Evolutionary conservation across 1,284 basidiomycete species (phyloP), one percentile per base, ranked within the genome.

Genomic region (Melampsora larici-populina): DNA sequence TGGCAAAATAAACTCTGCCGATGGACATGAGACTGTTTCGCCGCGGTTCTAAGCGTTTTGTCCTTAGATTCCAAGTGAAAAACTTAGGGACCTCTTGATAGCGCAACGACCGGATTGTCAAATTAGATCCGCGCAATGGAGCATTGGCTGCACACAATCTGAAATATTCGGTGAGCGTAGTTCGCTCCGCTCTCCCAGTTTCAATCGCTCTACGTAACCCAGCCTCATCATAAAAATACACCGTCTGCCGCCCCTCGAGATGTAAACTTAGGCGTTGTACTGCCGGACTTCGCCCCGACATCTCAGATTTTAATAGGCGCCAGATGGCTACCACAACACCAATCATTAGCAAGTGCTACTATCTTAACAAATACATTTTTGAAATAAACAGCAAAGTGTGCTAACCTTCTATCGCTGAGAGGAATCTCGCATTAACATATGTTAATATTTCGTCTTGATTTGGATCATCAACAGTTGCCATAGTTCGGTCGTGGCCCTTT

Each of bases 401-500:
- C 3, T 70, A 68, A 70, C 69, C 69, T 60, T 70, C 69, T 7
- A 55, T 36, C 1, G 69, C 49, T 21, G 49, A 48, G 1, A 70
- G 33, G 26, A 58, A 70, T 26, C 69, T 24, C 2, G 46, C 69
- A 36, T 70, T 43, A 8, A 70, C 31, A 21, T 33, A 70, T 58
- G 21, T 58, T 21, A 21, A 1, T 26, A 55, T 60, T 33, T 70
- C 69, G 36, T 70, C 51, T 5, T 33, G 33, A 4, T 55, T 33
- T 26, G 49, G 48, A 2, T 43, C 18, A 5, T n/a, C 55, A 3
- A 70, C 15, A 17, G 33, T 24, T 18, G 86, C 58, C 7, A 84
- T 83, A 0, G 82, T 82, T 0, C 82, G 80, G 79, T 88, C 86
- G 31, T 80, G 75, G 0, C 87, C 87, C 79, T 88, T 88, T 79